Evolutionary conservation across 768 basidiomycete species (phyloP).

Genomic region (Tricholoma matsutake): DNA sequence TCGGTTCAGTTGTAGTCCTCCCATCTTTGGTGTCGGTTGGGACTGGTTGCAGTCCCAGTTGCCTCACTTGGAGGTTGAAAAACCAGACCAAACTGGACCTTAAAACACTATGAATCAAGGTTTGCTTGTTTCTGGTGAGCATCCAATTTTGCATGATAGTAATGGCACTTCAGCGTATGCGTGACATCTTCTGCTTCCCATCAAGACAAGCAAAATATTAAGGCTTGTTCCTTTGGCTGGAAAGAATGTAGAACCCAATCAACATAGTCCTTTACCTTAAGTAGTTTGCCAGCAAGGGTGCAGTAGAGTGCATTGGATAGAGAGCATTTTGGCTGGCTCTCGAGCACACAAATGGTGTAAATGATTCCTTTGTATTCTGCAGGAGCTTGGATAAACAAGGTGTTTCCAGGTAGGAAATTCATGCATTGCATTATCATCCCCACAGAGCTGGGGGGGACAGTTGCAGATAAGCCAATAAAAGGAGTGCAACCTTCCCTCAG

Average conservation of each 20-base stretch:
- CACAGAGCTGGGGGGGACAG: background rate
- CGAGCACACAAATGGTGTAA: background rate
- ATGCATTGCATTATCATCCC: background rate
- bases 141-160: background rate
- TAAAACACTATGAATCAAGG: no score
- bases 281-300: background rate
- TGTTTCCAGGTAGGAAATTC: background rate
- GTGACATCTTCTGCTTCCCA: background rate
- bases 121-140: background rate
- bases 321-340: background rate
- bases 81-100: no score
- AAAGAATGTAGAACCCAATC: background rate
- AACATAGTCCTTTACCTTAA: background rate
- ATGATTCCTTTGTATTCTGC: background rate
- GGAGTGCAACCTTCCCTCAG: background rate
- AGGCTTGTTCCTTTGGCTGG: background rate
- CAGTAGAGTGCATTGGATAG: background rate
- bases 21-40: no score
- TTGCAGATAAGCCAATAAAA: background rate
- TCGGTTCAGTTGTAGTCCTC: no score
- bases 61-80: no score
- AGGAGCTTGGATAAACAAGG: background rate
- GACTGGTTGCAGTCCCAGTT: no score
- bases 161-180: background rate
- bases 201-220: background rate